Evolutionary conservation across 2,329 filamentous ascomycete species (phyloP), one percentile per base, ranked within the genome.

Genomic region (Paracoccidioides lutzii): DNA sequence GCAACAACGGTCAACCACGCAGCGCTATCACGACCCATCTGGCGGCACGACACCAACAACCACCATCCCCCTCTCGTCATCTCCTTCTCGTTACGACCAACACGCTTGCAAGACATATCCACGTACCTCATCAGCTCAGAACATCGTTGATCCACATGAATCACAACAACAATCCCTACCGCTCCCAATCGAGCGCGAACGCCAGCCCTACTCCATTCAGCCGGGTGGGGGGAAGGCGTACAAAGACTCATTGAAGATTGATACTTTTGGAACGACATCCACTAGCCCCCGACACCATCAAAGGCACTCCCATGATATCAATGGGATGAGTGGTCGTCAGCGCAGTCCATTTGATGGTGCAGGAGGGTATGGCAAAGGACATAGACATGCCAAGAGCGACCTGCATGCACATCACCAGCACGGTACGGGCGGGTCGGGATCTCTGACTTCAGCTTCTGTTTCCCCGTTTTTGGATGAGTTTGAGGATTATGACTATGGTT

Each of bases 171-270:
- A 73, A 0, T 71, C 76, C 0, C 22, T 22, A 22, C 22, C 22
- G 22, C 22, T 22, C 22, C 79, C 80, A 1, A 78, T 85, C 49
- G 83, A 87, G 63, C 78, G 83, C 5, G 80, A 85, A 62, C 74
- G 83, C 41, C 81, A 85, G 58, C 83, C 83, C 0, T 87, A 86
- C 62, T 73, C 70, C 32, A 78, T 78, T 1, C 77, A 78, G 30
- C 80, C 81, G 14, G 81, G 81, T 8, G 73, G 70, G 32, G 82
- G 81, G 6, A 85, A 82, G 65, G 66, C 73, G 3, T 79, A 82
- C 57, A 73, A 76, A 14, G 74, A 75, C n/a, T 10, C 60, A 55
- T 57, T 30, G 51, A 14, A 48, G 32, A 1, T 5, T 35, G 32
- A 48, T 3, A 1, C 22, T 22, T 22, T 8, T 48, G 32, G 30